Evolutionary conservation across 805 yeast species (phyloP).

Genomic region (Tetrapisispora fleetii): DNA sequence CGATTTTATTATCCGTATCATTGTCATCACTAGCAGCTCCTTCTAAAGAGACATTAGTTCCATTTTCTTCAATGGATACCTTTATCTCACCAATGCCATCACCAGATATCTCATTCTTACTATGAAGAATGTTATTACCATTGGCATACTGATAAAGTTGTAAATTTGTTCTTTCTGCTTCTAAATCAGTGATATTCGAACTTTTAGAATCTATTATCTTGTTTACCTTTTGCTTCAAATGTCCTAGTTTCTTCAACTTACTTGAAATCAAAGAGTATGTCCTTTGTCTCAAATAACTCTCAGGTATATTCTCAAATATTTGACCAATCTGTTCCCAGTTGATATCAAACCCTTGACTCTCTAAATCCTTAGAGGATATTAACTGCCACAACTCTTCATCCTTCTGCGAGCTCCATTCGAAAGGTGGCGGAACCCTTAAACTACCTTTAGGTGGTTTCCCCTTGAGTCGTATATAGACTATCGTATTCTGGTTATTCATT

Average conservation of each 20-base stretch:
- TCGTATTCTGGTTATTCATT: constrained; percentile 26
- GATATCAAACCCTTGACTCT: constrained; percentile 16
- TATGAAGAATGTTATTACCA: background rate
- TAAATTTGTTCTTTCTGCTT: background rate
- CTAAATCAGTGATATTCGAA: background rate
- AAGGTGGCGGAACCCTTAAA: constrained; percentile 31
- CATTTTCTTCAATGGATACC: too few relatives aligned
- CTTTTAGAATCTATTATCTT: background rate
- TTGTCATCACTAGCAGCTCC: background rate
- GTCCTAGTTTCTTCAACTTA: constrained; percentile 12
- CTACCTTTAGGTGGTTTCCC: constrained; percentile 31
- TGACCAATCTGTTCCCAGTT: constrained; percentile 28
- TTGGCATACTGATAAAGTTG: background rate
- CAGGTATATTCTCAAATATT: constrained; percentile 28
- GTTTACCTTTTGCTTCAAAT: background rate
- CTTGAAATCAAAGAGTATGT: constrained; percentile 22
- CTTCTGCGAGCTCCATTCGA: constrained; percentile 26
- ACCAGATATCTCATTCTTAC: background rate
- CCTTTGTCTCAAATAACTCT: constrained; percentile 20
- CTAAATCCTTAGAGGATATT: constrained; percentile 17
- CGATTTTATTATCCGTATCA: background rate
- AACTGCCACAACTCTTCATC: constrained; percentile 27
- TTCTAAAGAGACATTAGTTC: background rate
- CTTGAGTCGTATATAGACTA: constrained; percentile 37
- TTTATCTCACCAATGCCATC: background rate